Base-by-base conservation (phyloP, 805 yeast genomes). In the Starmerella vitae region DNA sequence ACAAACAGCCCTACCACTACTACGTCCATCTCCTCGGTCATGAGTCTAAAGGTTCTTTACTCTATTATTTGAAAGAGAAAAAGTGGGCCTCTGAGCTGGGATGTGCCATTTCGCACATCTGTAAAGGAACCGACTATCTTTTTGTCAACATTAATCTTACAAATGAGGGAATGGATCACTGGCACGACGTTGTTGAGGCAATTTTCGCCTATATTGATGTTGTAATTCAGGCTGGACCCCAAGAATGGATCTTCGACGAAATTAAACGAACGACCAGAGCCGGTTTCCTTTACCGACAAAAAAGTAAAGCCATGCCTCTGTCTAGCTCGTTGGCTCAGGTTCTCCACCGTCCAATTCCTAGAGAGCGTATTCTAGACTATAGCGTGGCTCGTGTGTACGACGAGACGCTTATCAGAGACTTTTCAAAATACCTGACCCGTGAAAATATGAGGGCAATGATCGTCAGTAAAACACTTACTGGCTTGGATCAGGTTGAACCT, bases 11-110 rank as follows among this genome's bases (percentile, higher is more conserved):
- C 0, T 67, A 72, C 5, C 72, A 68, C 40, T 80, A 84, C 58
- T 70, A 64, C 48, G 72, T 86, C 17, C 96, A 91, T 57, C 64
- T 91, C 38, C 62, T 88, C 34, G 97, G 97, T 30, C 97, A 88
- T 58, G 98, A 88, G 62, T 81, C 91, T 34, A 68, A 76, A 35
- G 97, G 97, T 2, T 84, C 95, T 2, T 57, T 88, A 15, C 65
- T 84, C 26, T 71, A 76, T 40, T 69, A 67, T 47, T 69, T 88
- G 48, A 88, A 84, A 60, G 56, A 62, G 25, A 63, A 70, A 46
- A 80, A 86, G 12, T 81, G 86, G 84, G 94, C 88, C 5, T 78
- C 72, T 48, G 77, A 72, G 14, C 66, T 88, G 37, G 72, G 84
- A 27, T 74, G 85, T 25, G 94, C 94, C 7, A 68, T 72, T 30